Percentiles rank a stretch among this genome's conserved stretches.
phyloP scores from a whole-genome alignment of 805 yeast genomes.

The Lipomyces orientalis region DNA sequence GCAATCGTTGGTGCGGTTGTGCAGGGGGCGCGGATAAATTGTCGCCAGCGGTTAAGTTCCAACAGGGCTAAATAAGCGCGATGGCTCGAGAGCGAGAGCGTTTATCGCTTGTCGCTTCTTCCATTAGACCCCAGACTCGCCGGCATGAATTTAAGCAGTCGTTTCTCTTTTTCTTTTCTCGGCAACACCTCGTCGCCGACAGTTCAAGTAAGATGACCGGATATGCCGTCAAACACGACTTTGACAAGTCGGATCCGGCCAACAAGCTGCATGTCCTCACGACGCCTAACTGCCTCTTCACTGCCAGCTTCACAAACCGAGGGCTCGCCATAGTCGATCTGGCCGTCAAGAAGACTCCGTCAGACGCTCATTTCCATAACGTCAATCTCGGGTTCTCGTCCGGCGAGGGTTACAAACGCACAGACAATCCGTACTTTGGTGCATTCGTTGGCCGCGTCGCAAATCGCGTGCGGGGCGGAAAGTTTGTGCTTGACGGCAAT shows the following conservation, averaged over 20 bases:
- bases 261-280: conserved; percentile 27
- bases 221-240: conserved; percentile 27
- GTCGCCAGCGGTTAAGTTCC: not conserved
- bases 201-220: not conserved
- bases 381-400: conserved; percentile 21
- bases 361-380: conserved; percentile 22
- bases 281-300: conserved; percentile 26
- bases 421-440: conserved; percentile 60
- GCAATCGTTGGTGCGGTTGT: not conserved
- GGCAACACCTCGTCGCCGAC: not conserved
- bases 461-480: conserved; percentile 59
- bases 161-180: not conserved
- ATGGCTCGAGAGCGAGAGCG: not conserved
- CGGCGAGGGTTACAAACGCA: conserved; percentile 40
- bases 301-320: conserved; percentile 32
- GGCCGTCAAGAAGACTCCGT: conserved; percentile 13
- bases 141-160: not conserved
- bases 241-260: conserved; percentile 22
- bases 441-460: conserved; percentile 71
- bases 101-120: not conserved
- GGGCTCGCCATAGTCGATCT: conserved; percentile 26
- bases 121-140: not conserved
- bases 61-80: no score
- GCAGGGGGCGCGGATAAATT: not conserved
- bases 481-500: conserved; percentile 51